Evolutionary conservation across 1,284 basidiomycete species (phyloP).

Genomic region (Sporisorium graminicola): DNA sequence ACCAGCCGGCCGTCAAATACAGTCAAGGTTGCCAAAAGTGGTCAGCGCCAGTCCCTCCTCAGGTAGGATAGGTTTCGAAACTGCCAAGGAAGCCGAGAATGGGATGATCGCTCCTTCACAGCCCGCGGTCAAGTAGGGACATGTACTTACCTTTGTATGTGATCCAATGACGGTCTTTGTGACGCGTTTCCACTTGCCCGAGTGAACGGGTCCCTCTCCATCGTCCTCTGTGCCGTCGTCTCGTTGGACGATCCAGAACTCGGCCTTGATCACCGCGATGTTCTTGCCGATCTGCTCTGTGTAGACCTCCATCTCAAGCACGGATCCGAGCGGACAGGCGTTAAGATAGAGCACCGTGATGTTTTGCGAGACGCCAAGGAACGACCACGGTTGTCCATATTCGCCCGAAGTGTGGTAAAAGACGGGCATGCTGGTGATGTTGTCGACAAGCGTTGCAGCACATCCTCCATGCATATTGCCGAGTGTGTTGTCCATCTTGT

Average conservation of each 20-base stretch:
- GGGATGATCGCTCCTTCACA: neutral
- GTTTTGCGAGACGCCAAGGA: constrained; percentile 65
- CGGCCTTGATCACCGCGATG: constrained; percentile 50
- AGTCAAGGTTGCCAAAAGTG: neutral
- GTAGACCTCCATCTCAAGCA: constrained; percentile 61
- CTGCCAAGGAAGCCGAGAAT: neutral
- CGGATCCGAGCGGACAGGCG: constrained; percentile 54
- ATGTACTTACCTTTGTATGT: constrained; percentile 47
- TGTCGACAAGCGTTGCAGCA: constrained; percentile 56
- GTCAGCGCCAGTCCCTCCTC: neutral
- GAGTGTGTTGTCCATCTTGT: constrained; percentile 57
- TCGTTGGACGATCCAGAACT: constrained; percentile 56
- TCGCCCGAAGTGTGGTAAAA: constrained; percentile 54
- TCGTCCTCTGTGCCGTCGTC: constrained; percentile 39
- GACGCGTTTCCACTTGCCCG: constrained; percentile 49
- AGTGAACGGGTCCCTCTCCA: constrained; percentile 23
- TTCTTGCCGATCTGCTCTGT: constrained; percentile 52
- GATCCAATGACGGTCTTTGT: constrained; percentile 46
- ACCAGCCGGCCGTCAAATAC: constrained; percentile 9
- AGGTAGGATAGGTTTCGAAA: neutral
- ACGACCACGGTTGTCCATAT: constrained; percentile 54
- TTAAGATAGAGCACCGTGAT: constrained; percentile 62
- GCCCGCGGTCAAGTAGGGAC: neutral
- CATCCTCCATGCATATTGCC: constrained; percentile 63
- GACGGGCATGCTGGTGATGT: constrained; percentile 51